Evolutionary conservation across 306 rosid species (phyloP).

Genomic region (Acacia confusa): DNA sequence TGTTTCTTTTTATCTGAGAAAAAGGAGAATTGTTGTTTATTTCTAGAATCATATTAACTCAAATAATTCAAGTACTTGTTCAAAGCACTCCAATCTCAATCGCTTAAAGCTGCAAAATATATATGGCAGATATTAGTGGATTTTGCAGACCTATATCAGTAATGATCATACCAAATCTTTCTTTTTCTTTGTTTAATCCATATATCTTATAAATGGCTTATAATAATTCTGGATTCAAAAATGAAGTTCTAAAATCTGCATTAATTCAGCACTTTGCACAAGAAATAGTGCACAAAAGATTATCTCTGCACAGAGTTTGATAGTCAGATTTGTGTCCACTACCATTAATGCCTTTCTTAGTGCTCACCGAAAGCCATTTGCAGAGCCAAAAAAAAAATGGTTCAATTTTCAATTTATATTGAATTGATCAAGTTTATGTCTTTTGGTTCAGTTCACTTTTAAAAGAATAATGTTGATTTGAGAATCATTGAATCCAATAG

Average conservation of each 20-base stretch:
- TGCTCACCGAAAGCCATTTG: conserved; percentile 29
- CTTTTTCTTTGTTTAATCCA: not conserved
- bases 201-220: not conserved
- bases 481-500: not conserved
- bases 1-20: not conserved
- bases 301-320: not conserved
- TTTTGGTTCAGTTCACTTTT: not conserved
- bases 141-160: not conserved
- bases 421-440: not conserved
- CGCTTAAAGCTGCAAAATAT: conserved; percentile 6
- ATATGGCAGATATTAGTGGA: not conserved
- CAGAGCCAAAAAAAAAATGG: not conserved
- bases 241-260: not conserved
- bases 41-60: not conserved
- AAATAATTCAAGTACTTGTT: conserved; percentile 2
- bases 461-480: not conserved
- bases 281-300: not conserved
- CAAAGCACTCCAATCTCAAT: not conserved
- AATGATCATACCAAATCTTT: conserved; percentile 7
- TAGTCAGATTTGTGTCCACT: conserved; percentile 12
- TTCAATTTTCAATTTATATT: not conserved
- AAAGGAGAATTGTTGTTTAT: not conserved
- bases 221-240: not conserved
- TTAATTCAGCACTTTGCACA: not conserved
- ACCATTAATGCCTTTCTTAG: conserved; percentile 29